phyloP scores from a whole-genome alignment of 2,329 filamentous ascomycete genomes.

The Colletotrichum plurivorum region DNA sequence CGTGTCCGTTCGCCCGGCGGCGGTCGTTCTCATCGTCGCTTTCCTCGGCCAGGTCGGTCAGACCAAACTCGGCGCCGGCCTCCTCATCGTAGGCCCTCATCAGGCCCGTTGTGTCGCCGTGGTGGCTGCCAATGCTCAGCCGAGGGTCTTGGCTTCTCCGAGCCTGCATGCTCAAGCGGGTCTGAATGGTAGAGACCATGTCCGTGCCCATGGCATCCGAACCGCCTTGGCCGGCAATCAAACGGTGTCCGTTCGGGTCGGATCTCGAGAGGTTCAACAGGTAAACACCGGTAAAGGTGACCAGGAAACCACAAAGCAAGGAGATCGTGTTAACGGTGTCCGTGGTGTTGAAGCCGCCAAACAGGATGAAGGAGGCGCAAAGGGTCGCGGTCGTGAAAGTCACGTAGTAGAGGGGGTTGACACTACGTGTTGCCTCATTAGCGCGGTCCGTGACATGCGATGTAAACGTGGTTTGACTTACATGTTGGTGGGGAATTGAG shows the following conservation, averaged over 20 bases:
- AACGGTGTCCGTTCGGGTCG: constrained; percentile 84
- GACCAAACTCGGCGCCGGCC: constrained; percentile 78
- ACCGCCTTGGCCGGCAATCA: constrained; percentile 72
- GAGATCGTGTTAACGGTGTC: constrained; percentile 94
- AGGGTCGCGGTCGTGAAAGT: constrained; percentile 97
- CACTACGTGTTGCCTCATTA: constrained; percentile 64
- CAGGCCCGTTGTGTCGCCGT: constrained; percentile 82
- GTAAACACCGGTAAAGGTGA: constrained; percentile 96
- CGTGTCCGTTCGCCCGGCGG: constrained; percentile 54
- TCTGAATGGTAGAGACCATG: constrained; percentile 89
- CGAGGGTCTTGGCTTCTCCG: constrained; percentile 80
- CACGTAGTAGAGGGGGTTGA: constrained; percentile 97
- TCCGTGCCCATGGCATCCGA: constrained; percentile 91
- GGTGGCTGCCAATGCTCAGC: constrained; percentile 74
- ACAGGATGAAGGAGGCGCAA: constrained; percentile 95
- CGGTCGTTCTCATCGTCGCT: constrained; percentile 72
- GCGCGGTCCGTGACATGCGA: constrained; percentile 14
- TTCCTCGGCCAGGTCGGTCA: constrained; percentile 85
- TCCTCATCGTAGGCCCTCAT: constrained; percentile 94
- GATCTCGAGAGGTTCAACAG: constrained; percentile 94
- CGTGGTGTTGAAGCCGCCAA: constrained; percentile 95
- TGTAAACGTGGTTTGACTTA: constrained; percentile 62
- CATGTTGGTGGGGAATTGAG: constrained; percentile 98
- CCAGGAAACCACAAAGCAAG: constrained; percentile 90
- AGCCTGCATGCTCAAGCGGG: constrained; percentile 92